Evolutionary conservation across 192 early-diverging fungal species (phyloP), one percentile per base, ranked within the genome.

Genomic region (Linnemannia zychae): DNA sequence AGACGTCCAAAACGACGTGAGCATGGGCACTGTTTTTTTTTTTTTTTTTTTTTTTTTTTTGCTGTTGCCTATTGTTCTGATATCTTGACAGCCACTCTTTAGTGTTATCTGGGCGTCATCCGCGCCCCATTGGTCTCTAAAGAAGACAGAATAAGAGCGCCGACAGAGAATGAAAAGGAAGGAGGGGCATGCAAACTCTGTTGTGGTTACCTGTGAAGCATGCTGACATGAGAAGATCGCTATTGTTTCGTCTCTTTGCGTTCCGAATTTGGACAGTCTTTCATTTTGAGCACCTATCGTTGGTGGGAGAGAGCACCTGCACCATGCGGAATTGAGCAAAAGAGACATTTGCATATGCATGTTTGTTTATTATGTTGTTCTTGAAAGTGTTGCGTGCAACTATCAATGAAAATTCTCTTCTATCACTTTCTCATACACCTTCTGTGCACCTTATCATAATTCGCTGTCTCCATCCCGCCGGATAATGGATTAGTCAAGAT

Each of bases 401-500:
- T 71, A 4, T 17, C 24, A 71, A 16, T 24, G 11, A 12, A 2
- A 36, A 36, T 44, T 37, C 3, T 22, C 38, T 31, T 17, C 47
- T 18, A 24, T 7, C 38, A 7, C 38, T 31, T 48, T 34, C 4
- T 12, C 50, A 17, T 7, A 36, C 46, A 9, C 4, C 40, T 34
- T 50, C 31, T 9, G n/a, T n/a, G 28, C 15, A 0, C 12, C 40
- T 74, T 60, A 13, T 50, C 36, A 49, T 50, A 48, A 20, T 22
- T 73, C 9, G 3, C 46, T 46, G n/a, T n/a, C n/a, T n/a, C n/a
- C n/a, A n/a, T n/a, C n/a, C n/a, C n/a, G n/a, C n/a, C n/a, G n/a
- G 24, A 16, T 53, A 37, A 12, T n/a, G 31, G 31, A 57, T 4
- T 71, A 81, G 79, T 68, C 79, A n/a, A 67, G 79, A 44, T 81